These are phyloP conservation scores for Colletotrichum eleusines DNA, from an alignment of 2,329 filamentous ascomycete species.

Conservation along the genomic window DNA sequence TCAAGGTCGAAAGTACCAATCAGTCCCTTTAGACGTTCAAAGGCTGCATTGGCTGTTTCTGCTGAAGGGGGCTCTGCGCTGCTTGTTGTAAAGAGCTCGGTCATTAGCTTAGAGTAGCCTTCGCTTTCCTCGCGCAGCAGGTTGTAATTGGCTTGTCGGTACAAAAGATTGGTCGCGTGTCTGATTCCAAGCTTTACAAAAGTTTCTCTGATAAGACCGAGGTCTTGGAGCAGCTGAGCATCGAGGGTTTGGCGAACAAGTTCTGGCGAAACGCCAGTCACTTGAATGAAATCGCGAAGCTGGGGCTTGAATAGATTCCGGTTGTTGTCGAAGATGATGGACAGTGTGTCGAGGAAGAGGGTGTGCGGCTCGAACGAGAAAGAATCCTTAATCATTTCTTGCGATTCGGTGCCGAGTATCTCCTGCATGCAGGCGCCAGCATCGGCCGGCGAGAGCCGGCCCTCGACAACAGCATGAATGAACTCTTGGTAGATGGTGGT, in stretches of 20 bases:
- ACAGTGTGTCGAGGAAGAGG: conserved; percentile 85
- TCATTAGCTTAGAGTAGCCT: conserved; percentile 95
- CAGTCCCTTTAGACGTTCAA: conserved; percentile 91
- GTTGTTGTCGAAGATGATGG: conserved; percentile 81
- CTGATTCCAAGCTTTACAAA: conserved; percentile 87
- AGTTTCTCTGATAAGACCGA: conserved; percentile 86
- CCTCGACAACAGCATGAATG: conserved; percentile 79
- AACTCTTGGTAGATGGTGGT: conserved; percentile 87
- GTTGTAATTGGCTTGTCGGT: conserved; percentile 97
- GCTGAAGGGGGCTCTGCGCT: conserved; percentile 78
- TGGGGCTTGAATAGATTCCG: conserved; percentile 60
- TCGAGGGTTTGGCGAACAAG: conserved; percentile 89
- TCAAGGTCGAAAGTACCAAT: conserved; percentile 98
- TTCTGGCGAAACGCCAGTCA: conserved; percentile 77
- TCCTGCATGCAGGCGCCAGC: conserved; percentile 80
- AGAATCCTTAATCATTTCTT: conserved; percentile 62
- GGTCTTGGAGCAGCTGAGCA: conserved; percentile 76
- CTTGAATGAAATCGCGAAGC: conserved; percentile 76
- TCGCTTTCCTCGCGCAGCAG: conserved; percentile 94
- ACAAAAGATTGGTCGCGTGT: conserved; percentile 91
- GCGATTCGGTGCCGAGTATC: conserved; percentile 72
- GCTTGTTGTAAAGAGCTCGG: conserved; percentile 92
- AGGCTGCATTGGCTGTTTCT: conserved; percentile 85
- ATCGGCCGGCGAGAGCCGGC: conserved; percentile 73
- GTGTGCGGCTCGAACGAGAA: conserved; percentile 72